These are phyloP conservation scores for Ramularia endophylla DNA, from an alignment of 2,329 filamentous ascomycete species.

Conservation along the genomic window DNA sequence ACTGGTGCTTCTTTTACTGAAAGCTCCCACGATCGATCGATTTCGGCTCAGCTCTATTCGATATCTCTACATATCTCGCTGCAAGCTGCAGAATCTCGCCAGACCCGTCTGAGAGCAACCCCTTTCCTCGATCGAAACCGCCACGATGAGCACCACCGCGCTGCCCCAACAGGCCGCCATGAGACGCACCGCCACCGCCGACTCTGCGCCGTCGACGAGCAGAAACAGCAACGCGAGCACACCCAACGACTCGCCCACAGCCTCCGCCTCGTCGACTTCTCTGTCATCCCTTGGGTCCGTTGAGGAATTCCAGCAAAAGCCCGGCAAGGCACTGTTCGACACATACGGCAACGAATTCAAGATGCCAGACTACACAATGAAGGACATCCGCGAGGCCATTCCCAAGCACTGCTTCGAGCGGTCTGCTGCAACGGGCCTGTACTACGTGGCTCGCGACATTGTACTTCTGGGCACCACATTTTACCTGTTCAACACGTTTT, in stretches of 20 bases:
- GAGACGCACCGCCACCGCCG: slow-evolving; percentile 43
- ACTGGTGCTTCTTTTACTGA: too few species aligned
- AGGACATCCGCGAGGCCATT: slow-evolving; percentile 94
- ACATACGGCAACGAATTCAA: slow-evolving; percentile 94
- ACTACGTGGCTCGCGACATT: slow-evolving; percentile 80
- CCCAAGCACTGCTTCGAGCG: slow-evolving; percentile 96
- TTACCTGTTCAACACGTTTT: slow-evolving; percentile 80
- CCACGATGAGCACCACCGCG: slow-evolving; percentile 44
- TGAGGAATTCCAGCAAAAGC: slow-evolving; percentile 45
- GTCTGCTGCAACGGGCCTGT: slow-evolving; percentile 66
- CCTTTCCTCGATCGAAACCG: too few species aligned
- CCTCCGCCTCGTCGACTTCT: slow-evolving; percentile 77
- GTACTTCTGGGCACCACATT: slow-evolving; percentile 69
- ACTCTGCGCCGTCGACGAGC: slow-evolving; percentile 48
- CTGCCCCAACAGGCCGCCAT: slow-evolving; percentile 43
- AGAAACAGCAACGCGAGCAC: slow-evolving; percentile 50
- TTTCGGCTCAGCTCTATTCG: too few species aligned
- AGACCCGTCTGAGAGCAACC: too few species aligned
- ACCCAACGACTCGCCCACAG: slow-evolving; percentile 54
- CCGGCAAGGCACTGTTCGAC: slow-evolving; percentile 68
- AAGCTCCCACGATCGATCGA: too few species aligned
- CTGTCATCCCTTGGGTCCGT: slow-evolving; percentile 81
- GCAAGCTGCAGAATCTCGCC: not conserved
- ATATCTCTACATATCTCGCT: too few species aligned
- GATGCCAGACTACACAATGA: slow-evolving; percentile 93